phyloP scores from a whole-genome alignment of 2,329 filamentous ascomycete species.

The Aspergillus tubingensis region DNA sequence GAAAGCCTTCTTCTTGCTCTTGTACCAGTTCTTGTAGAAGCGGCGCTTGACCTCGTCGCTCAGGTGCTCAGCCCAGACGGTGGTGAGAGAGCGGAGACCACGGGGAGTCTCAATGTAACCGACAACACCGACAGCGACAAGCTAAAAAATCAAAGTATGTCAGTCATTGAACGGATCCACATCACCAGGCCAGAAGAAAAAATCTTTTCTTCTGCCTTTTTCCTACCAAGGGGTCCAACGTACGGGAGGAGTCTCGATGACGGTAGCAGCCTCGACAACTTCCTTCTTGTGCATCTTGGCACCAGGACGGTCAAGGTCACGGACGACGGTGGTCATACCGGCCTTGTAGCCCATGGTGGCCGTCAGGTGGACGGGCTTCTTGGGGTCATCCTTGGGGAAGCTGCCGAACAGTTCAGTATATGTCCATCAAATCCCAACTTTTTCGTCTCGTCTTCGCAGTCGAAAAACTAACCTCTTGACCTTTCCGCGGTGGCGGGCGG shows the following conservation, averaged over 20 bases:
- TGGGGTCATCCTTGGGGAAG: slow-evolving; percentile 99
- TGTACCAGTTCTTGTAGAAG: slow-evolving; percentile 99
- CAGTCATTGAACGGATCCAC: background rate
- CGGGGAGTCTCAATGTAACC: slow-evolving; percentile 99
- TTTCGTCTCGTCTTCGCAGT: slow-evolving; percentile 12
- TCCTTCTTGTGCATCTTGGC: slow-evolving; percentile 99
- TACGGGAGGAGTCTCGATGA: slow-evolving; percentile 95
- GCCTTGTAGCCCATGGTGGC: slow-evolving; percentile 99
- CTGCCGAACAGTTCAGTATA: slow-evolving; percentile 53
- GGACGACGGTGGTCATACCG: slow-evolving; percentile 99
- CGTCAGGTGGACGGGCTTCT: slow-evolving; percentile 99
- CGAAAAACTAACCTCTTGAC: slow-evolving; percentile 83
- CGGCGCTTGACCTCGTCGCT: slow-evolving; percentile 98
- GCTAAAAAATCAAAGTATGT: slow-evolving; percentile 59
- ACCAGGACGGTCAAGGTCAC: slow-evolving; percentile 97
- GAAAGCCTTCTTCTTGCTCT: slow-evolving; percentile 99
- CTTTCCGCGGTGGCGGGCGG: slow-evolving; percentile 91
- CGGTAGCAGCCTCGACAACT: slow-evolving; percentile 82
- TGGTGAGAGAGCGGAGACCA: slow-evolving; percentile 98
- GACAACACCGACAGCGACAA: slow-evolving; percentile 99
- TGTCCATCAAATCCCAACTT: slow-evolving; percentile 15
- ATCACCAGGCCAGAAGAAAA: background rate
- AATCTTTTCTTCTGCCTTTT: background rate
- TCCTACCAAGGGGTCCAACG: slow-evolving; percentile 44
- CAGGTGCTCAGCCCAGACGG: slow-evolving; percentile 99